phyloP scores from a whole-genome alignment of 2,329 filamentous ascomycete genomes.

The Simplicillium sp. region DNA sequence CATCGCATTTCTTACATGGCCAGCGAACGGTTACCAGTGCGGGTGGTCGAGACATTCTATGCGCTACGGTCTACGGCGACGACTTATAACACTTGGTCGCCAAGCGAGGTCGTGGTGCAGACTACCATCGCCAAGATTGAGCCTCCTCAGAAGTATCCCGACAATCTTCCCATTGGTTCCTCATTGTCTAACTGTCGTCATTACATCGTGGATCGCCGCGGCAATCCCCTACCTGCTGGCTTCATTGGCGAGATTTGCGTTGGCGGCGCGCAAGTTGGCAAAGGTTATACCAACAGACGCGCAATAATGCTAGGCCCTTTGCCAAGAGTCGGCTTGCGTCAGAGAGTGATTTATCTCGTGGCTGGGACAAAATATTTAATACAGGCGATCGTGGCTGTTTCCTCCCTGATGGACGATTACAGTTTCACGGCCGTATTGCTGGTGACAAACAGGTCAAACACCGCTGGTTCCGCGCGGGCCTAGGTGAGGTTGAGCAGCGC shows the following conservation, averaged over 20 bases:
- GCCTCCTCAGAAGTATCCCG: constrained; percentile 7
- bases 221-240: constrained; percentile 26
- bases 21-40: constrained; percentile 13
- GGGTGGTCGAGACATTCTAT: constrained; percentile 13
- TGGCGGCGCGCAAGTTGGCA: constrained; percentile 25
- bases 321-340: not conserved
- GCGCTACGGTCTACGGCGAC: constrained; percentile 12
- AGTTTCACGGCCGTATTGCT: constrained; percentile 24
- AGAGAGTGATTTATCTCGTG: not conserved
- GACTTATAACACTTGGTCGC: constrained; percentile 14
- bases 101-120: constrained; percentile 13
- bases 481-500: constrained; percentile 25
- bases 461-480: constrained; percentile 23
- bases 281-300: constrained; percentile 6
- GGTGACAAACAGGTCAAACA: constrained; percentile 28
- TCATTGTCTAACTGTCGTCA: constrained; percentile 19
- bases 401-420: constrained; percentile 23
- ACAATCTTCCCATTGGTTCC: constrained; percentile 13
- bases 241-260: constrained; percentile 31
- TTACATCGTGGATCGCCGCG: constrained; percentile 26
- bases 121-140: constrained; percentile 12
- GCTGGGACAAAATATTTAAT: constrained; percentile 26
- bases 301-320: constrained; percentile 31
- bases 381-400: constrained; percentile 32
- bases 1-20: constrained; percentile 14